Evolutionary conservation across 192 early-diverging fungal genomes (phyloP).

Genomic region (Haplosporangium gracile): DNA sequence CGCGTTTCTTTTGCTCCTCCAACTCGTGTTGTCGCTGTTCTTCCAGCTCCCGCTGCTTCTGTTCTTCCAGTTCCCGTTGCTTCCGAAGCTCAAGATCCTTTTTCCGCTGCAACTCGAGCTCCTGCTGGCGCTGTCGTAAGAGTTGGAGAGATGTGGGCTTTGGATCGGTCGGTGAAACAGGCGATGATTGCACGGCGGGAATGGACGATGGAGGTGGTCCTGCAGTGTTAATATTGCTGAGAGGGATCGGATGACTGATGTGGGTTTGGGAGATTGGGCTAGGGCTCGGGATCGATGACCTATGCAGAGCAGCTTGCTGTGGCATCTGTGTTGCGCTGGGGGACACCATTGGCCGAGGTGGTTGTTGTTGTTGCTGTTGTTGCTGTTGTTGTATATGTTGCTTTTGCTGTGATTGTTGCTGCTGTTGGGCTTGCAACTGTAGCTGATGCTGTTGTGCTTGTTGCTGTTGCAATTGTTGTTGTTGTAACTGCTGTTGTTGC

Average conservation of each 20-base stretch:
- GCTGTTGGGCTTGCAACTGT: neutral
- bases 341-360: neutral
- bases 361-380: neutral
- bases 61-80: slow-evolving; percentile 15
- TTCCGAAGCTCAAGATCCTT: slow-evolving; percentile 5
- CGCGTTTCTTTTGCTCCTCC: neutral
- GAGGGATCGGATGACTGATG: neutral
- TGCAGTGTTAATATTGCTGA: slow-evolving; percentile 8
- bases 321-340: neutral
- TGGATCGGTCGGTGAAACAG: slow-evolving; percentile 21
- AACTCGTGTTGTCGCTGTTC: slow-evolving; percentile 9
- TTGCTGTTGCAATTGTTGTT: slow-evolving; percentile 13
- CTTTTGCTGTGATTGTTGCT: slow-evolving; percentile 12
- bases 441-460: slow-evolving; percentile 7
- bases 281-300: slow-evolving; percentile 2
- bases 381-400: slow-evolving; percentile 14
- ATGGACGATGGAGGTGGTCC: neutral
- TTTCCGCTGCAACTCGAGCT: slow-evolving; percentile 11
- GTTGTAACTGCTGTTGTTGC: slow-evolving; percentile 26
- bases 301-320: neutral
- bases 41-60: slow-evolving; percentile 16
- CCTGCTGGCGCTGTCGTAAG: slow-evolving; percentile 29
- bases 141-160: slow-evolving; percentile 39
- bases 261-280: neutral
- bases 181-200: slow-evolving; percentile 13